Evolutionary conservation across 2,329 filamentous ascomycete species (phyloP).

Genomic region (Xylariaceae sp.): DNA sequence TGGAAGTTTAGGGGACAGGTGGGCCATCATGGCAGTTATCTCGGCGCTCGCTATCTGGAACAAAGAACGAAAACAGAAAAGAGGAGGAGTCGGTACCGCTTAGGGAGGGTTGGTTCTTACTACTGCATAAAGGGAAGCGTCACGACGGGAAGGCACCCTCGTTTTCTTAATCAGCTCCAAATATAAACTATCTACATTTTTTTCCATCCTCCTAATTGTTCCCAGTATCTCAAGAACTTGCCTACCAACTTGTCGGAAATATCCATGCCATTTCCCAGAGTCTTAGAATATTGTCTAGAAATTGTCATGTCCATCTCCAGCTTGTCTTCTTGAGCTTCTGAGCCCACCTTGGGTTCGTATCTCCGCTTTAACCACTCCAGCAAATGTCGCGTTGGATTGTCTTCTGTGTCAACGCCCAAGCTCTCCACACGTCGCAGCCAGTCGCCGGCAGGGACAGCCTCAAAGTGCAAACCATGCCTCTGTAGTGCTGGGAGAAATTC

Average conservation of each 20-base stretch:
- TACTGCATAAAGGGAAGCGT: no score
- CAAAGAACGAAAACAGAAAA: constrained; percentile 15
- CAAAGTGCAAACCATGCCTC: neutral
- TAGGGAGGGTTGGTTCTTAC: no score
- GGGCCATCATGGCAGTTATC: constrained; percentile 50
- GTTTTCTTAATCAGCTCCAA: no score
- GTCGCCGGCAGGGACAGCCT: constrained; percentile 1
- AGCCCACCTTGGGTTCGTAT: neutral
- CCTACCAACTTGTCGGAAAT: neutral
- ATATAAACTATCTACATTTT: no score
- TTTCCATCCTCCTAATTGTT: neutral
- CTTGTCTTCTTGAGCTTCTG: neutral
- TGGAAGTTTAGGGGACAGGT: constrained; percentile 49
- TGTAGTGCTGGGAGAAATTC: neutral
- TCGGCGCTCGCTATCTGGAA: constrained; percentile 45
- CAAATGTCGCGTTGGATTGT: neutral
- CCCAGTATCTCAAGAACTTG: neutral
- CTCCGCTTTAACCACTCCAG: neutral
- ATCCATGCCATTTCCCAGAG: neutral
- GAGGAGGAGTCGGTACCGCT: no score
- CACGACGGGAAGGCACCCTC: no score
- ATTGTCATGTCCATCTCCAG: neutral
- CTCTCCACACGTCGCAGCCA: neutral
- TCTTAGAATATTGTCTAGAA: neutral
- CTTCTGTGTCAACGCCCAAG: neutral